Percentiles rank a stretch among this genome's conserved stretches.
phyloP scores from a whole-genome alignment of 331 rosid genomes.

The Cydonia oblonga region DNA sequence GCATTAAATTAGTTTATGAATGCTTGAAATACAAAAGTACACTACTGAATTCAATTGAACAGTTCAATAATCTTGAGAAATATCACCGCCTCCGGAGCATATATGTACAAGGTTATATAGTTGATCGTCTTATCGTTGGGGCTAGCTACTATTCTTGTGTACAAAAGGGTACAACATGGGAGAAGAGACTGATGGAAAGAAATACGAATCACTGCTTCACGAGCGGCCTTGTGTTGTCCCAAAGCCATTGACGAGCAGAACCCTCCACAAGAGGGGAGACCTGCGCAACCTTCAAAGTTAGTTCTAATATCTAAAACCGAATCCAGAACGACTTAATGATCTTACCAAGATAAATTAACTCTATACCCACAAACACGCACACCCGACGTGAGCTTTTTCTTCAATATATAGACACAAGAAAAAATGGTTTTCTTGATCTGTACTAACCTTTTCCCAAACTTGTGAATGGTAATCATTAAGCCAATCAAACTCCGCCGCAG shows the following conservation, averaged over 20 bases:
- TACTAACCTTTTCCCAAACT: constrained; percentile 86
- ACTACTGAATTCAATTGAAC: too few species aligned
- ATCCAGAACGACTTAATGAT: not conserved
- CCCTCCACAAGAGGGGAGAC: constrained; percentile 77
- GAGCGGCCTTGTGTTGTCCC: constrained; percentile 68
- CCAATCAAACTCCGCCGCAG: constrained; percentile 62
- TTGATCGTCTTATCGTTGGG: not conserved
- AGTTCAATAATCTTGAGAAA: too few species aligned
- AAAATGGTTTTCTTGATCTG: not conserved
- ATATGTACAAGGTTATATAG: not conserved
- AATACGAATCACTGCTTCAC: constrained; percentile 8
- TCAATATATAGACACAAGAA: too few species aligned
- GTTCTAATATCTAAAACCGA: not conserved
- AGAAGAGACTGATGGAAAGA: not conserved
- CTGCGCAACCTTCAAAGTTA: constrained; percentile 25
- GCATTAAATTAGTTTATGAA: too few species aligned
- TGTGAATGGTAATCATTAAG: constrained; percentile 70
- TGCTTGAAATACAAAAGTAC: too few species aligned
- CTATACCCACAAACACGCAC: too few species aligned
- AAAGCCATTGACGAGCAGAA: constrained; percentile 70
- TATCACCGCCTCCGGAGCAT: not conserved
- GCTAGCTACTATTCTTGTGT: not conserved
- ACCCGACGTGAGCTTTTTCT: too few species aligned
- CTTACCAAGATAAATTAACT: too few species aligned
- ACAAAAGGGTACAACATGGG: not conserved